These are phyloP conservation scores for Ashbya aceris DNA, from an alignment of 1,139 yeast genomes.

Conservation along the genomic window DNA sequence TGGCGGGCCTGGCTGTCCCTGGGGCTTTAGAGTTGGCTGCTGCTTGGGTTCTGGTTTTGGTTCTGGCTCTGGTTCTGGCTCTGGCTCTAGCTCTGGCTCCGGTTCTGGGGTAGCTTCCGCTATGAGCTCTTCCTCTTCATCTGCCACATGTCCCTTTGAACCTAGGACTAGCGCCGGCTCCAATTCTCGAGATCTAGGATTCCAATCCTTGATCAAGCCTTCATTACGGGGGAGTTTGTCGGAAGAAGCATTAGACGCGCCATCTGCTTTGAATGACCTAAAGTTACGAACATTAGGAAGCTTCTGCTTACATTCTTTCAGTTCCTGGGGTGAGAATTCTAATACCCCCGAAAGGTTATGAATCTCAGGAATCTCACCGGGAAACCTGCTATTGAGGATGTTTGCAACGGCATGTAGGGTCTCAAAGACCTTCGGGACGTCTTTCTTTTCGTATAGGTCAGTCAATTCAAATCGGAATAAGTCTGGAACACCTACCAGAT, in stretches of 20 bases:
- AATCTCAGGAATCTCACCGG: slow-evolving; percentile 46
- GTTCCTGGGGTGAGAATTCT: slow-evolving; percentile 57
- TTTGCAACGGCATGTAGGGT: slow-evolving; percentile 82
- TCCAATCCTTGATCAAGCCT: slow-evolving; percentile 22
- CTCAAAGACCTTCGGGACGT: slow-evolving; percentile 88
- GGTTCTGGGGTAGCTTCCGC: background rate
- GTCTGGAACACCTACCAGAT: slow-evolving; percentile 69
- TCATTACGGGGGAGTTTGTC: background rate
- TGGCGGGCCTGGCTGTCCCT: too few species aligned
- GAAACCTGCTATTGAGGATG: slow-evolving; percentile 44
- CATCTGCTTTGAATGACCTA: slow-evolving; percentile 28
- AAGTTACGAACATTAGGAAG: slow-evolving; percentile 55
- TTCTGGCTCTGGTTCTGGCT: background rate
- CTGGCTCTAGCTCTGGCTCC: background rate
- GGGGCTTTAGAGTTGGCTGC: too few species aligned
- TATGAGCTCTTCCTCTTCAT: too few species aligned
- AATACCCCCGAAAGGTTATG: slow-evolving; percentile 54
- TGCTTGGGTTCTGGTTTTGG: too few species aligned
- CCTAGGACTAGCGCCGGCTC: background rate
- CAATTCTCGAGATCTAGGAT: background rate
- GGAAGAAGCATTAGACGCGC: slow-evolving; percentile 9
- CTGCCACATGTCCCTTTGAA: background rate
- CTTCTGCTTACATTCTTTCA: slow-evolving; percentile 52
- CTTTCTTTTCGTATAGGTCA: slow-evolving; percentile 85
- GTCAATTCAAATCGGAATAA: slow-evolving; percentile 83